phyloP scores from a whole-genome alignment of 257 asterid genomes.

The Cinchona pubescens region DNA sequence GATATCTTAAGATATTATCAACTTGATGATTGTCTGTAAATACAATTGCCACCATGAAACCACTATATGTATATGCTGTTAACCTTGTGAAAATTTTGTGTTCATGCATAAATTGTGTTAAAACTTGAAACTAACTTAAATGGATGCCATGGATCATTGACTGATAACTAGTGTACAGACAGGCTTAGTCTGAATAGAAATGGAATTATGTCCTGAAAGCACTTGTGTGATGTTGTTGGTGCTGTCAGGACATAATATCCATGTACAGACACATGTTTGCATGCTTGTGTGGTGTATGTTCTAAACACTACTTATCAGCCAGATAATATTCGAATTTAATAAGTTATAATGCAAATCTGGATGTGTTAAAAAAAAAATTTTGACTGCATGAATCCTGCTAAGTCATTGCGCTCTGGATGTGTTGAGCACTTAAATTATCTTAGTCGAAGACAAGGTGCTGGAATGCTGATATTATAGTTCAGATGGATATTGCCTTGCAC shows the following conservation, averaged over 20 bases:
- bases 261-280: no score
- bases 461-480: neutral
- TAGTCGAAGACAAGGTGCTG: neutral
- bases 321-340: no score
- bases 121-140: no score
- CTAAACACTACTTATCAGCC: neutral
- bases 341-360: neutral
- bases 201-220: no score
- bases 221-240: no score
- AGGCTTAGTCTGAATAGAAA: neutral
- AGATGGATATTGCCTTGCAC: neutral
- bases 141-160: neutral
- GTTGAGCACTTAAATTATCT: no score
- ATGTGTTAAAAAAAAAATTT: neutral
- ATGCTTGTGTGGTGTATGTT: no score
- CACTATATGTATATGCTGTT: neutral
- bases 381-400: neutral
- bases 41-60: neutral
- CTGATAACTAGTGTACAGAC: neutral
- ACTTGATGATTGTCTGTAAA: neutral
- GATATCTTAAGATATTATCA: neutral
- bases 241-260: neutral
- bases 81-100: neutral
- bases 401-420: no score
- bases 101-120: neutral